Evolutionary conservation across 257 asterid genomes (phyloP).

Genomic region (Salvia rosmarinus): DNA sequence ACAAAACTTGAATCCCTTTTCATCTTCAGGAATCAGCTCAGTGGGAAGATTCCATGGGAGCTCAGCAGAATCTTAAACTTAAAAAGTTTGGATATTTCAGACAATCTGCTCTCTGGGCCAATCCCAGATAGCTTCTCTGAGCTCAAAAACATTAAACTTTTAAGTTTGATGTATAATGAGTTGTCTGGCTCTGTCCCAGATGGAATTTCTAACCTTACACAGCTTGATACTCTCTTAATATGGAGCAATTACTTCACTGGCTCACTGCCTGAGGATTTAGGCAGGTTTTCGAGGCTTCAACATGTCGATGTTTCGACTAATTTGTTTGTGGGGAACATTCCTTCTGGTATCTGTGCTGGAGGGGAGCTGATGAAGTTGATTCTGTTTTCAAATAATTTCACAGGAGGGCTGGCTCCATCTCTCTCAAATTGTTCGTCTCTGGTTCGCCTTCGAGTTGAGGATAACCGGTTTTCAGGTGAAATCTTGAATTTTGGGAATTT

Average conservation of each 20-base stretch:
- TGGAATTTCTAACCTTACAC: slow-evolving; percentile 73
- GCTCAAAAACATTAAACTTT: slow-evolving; percentile 62
- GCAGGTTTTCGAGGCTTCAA: slow-evolving; percentile 62
- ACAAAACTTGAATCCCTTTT: slow-evolving; percentile 82
- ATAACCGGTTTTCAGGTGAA: slow-evolving; percentile 77
- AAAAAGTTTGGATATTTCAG: slow-evolving; percentile 96
- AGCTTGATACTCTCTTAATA: slow-evolving; percentile 75
- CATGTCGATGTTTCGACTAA: slow-evolving; percentile 90
- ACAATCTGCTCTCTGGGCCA: slow-evolving; percentile 72
- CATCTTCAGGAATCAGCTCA: slow-evolving; percentile 71
- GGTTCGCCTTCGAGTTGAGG: slow-evolving; percentile 85
- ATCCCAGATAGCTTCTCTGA: slow-evolving; percentile 84
- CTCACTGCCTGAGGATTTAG: slow-evolving; percentile 69
- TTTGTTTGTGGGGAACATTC: slow-evolving; percentile 64
- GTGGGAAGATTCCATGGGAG: slow-evolving; percentile 69
- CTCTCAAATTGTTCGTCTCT: slow-evolving; percentile 83
- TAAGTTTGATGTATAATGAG: slow-evolving; percentile 91
- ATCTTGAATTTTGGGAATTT: slow-evolving; percentile 57
- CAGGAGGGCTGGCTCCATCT: slow-evolving; percentile 76
- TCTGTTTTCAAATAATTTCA: slow-evolving; percentile 78
- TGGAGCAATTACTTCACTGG: slow-evolving; percentile 94
- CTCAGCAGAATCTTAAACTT: slow-evolving; percentile 60
- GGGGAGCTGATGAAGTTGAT: slow-evolving; percentile 66
- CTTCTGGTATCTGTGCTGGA: slow-evolving; percentile 67
- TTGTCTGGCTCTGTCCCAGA: slow-evolving; percentile 78